Evolutionary conservation across 169 alveolate species (phyloP), one percentile per base, ranked within the genome.

Genomic region (Cryptosporidium sp.): DNA sequence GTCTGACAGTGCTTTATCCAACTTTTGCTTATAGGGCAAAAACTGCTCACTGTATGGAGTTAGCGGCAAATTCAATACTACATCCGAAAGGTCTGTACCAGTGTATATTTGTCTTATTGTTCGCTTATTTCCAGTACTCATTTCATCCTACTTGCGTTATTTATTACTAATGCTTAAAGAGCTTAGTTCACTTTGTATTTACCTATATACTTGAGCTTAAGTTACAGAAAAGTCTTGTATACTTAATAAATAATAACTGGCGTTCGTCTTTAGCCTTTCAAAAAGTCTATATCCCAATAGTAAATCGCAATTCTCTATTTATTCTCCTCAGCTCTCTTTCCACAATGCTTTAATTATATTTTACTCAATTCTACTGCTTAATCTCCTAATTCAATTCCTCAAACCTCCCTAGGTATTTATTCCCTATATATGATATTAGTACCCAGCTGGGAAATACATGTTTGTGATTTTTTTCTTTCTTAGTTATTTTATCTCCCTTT

Each of bases 31-130:
- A 37, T 80, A 80, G 0, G 21, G 16, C 37, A 80, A 26, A 43
- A 80, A 80, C 23, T 67, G 35, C n/a, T 80, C 80, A 18, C 89
- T 80, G 39, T 41, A 80, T 39, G 89, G 89, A 14, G 89, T 80
- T 14, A 80, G 31, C 39, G 73, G 89, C 48, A 80, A 62, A 26
- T 43, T 65, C 23, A 80, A 62, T 26, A 80, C 68, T 21, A 8
- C 43, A 16, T 80, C 75, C 3, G 73, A 62, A 35, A 80, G 70
- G 59, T 80, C 89, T 8, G 26, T n/a, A 12, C 89, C 89, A 62
- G 7, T 21, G 26, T 80, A 80, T 26, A 80, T 31, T n/a, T 39
- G 39, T 21, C 75, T 45, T 61, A 80, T 65, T 43, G 89, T 80
- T 35, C 89, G 73, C 74, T 48, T 80, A 8, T 45, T 80, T 9